Conservation (phyloP, 2,329 filamentous ascomycete species). For the Exophiala dermatitidis region DNA sequence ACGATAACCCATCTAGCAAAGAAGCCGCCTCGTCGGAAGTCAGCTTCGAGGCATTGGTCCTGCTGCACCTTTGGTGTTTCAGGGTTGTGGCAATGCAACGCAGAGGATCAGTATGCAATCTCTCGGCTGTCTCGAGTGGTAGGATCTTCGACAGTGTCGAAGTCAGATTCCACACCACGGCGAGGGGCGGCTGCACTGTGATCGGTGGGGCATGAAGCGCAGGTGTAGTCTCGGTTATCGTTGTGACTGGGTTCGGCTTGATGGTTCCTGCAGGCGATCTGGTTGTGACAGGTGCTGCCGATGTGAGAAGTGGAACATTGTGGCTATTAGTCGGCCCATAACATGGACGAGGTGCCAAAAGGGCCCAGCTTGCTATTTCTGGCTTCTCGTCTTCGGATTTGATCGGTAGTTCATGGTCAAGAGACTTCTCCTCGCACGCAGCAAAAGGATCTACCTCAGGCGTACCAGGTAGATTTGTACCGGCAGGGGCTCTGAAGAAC, state of each 20-base stretch:
- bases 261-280: background rate
- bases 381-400: too few species aligned
- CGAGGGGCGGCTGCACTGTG: background rate
- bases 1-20: background rate
- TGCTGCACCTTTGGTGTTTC: background rate
- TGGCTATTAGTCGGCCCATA: too few species aligned
- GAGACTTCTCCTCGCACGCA: too few species aligned
- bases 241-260: background rate
- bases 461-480: too few species aligned
- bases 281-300: too few species aligned
- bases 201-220: background rate
- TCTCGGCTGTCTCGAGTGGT: constrained; percentile 3
- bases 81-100: background rate
- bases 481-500: too few species aligned
- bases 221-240: background rate
- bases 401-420: too few species aligned
- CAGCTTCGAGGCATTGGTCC: background rate
- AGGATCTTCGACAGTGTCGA: constrained; percentile 3
- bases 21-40: background rate
- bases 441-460: too few species aligned
- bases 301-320: too few species aligned
- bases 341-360: too few species aligned
- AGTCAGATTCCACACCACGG: background rate
- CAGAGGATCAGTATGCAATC: background rate
- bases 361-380: too few species aligned